Percentiles rank a stretch among this genome's conserved stretches.
phyloP scores from a whole-genome alignment of 2,329 filamentous ascomycete genomes.

The Emmonsiellopsis sp. region DNA sequence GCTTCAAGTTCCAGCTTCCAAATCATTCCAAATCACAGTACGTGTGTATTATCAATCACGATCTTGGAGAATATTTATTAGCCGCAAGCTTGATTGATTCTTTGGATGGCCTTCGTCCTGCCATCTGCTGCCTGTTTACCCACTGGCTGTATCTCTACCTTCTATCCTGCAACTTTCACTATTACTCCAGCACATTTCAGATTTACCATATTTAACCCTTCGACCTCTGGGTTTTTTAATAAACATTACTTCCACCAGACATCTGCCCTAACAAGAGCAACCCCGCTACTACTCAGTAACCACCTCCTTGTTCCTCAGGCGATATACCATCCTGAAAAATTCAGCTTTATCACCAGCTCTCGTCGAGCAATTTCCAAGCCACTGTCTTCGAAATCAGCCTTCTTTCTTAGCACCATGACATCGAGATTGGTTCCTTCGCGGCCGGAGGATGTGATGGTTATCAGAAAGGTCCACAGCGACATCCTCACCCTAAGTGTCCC shows the following conservation, averaged over 20 bases:
- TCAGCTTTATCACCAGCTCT: not conserved
- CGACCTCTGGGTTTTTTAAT: not conserved
- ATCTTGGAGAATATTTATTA: no score
- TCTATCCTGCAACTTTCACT: not conserved
- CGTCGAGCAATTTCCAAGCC: not conserved
- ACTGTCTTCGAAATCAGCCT: constrained; percentile 11
- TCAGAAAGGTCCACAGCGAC: constrained; percentile 64
- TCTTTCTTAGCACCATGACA: constrained; percentile 39
- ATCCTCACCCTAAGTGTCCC: constrained; percentile 55
- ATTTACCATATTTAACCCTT: not conserved
- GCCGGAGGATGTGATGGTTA: constrained; percentile 78
- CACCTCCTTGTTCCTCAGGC: not conserved
- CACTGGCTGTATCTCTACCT: no score
- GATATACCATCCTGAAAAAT: not conserved
- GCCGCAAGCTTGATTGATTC: no score
- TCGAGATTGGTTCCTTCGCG: constrained; percentile 57
- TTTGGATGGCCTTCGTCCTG: no score
- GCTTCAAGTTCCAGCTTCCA: no score
- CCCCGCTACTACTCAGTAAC: not conserved
- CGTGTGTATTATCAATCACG: no score
- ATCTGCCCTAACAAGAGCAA: not conserved
- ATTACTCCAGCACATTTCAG: constrained; percentile 1
- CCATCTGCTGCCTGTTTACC: not conserved
- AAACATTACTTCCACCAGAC: not conserved
- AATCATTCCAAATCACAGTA: no score